Base-by-base conservation (phyloP, 106 monocot species). In the Vanilla planifolia region DNA sequence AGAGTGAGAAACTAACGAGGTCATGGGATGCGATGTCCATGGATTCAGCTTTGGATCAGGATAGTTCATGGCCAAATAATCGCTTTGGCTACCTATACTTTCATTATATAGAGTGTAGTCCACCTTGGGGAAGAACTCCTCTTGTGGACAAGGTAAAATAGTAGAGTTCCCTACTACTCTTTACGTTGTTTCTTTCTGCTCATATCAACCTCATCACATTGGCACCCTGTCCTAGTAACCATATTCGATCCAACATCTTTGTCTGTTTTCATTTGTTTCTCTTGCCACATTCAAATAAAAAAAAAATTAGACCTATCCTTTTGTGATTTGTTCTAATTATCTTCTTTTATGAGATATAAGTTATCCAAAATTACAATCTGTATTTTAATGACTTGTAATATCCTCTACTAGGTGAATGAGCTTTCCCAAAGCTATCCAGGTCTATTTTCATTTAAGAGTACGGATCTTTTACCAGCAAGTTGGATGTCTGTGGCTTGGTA, bases 401-500 rank as follows among this genome's bases (percentile, higher is more conserved):
- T 71, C 0, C 9, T 46, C 20, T 36, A 27, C 6, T 48, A 85
- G 89, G 71, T 90, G 7, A 62, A 61, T 48, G 70, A 66, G 42
- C 64, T 91, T 26, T 65, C 90, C 19, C 33, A 28, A 17, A 61
- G 57, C n/a, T 71, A 71, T 77, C 92, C 84, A 0, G 75, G 81
- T 14, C 64, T 92, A 68, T 76, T 58, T 58, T 66, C 81, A 41
- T 69, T 92, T 0, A 88, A 71, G 57, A 92, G 84, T 46, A 41
- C 72, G 4, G 88, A 92, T 50, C 72, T 92, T 72, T 92, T 88
- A 14, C 88, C 88, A 36, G 80, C 88, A 11, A 92, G 92, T 71
- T 92, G 92, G 92, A 84, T 91, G 76, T 81, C 90, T 10, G 67
- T 91, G 64, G 85, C 90, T 6, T 91, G 90, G 90, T 91, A 91